Conservation (phyloP, 306 rosid genomes). For the Boehmeria nivea region DNA sequence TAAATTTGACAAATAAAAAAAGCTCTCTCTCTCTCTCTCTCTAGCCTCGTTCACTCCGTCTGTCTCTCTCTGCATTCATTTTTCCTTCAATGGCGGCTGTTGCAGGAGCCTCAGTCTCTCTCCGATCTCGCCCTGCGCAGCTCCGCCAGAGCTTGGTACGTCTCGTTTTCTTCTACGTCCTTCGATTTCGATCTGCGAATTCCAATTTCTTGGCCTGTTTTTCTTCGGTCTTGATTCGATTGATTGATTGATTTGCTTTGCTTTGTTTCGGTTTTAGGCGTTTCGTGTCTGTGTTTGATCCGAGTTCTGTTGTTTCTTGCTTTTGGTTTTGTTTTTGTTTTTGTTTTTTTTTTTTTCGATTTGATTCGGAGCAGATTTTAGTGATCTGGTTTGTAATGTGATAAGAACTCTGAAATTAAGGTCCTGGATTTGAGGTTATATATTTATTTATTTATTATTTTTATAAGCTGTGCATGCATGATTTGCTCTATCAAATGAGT, state of each 20-base stretch:
- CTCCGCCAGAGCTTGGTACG: conserved; percentile 26
- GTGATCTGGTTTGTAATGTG: too few species aligned
- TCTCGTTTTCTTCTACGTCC: too few species aligned
- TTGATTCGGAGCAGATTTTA: too few species aligned
- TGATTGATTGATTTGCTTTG: too few species aligned
- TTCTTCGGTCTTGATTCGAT: background rate
- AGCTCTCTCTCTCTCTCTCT: conserved; percentile 18
- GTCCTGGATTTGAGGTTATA: background rate
- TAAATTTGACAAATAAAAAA: too few species aligned
- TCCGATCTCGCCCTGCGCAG: conserved; percentile 24
- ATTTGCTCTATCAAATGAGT: too few species aligned
- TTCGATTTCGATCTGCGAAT: background rate
- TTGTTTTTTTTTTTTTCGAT: background rate
- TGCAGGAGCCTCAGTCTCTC: conserved; percentile 31
- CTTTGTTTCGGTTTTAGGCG: too few species aligned
- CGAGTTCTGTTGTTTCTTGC: background rate
- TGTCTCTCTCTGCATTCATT: background rate
- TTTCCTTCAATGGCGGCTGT: conserved; percentile 26
- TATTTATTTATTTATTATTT: background rate
- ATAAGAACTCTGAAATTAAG: too few species aligned
- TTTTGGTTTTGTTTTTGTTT: background rate
- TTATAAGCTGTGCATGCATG: too few species aligned
- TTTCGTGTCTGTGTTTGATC: conserved; percentile 4
- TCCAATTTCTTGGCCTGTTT: background rate
- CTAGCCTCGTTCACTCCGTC: conserved; percentile 23